phyloP scores from a whole-genome alignment of 2,329 filamentous ascomycete genomes.

The Colletotrichum sp. region DNA sequence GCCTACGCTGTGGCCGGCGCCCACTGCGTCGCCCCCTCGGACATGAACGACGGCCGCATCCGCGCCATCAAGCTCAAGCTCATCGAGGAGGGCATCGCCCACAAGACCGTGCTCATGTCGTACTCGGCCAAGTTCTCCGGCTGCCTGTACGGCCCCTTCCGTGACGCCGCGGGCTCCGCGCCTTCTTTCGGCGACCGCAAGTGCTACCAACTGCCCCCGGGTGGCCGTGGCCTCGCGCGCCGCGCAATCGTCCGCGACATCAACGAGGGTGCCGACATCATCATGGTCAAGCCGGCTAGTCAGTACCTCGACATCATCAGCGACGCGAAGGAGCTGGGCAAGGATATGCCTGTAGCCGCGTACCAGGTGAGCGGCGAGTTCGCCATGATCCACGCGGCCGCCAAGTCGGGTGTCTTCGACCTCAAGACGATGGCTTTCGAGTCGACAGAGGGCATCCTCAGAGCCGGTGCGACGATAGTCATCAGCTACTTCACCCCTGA shows the following conservation, averaged over 20 bases:
- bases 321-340: slow-evolving; percentile 92
- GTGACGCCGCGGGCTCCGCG: slow-evolving; percentile 89
- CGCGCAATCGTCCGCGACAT: slow-evolving; percentile 92
- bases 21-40: slow-evolving; percentile 94
- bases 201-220: slow-evolving; percentile 96
- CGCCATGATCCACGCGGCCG: slow-evolving; percentile 96
- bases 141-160: slow-evolving; percentile 95
- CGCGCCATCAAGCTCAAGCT: slow-evolving; percentile 97
- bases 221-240: slow-evolving; percentile 88
- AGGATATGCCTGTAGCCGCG: slow-evolving; percentile 89
- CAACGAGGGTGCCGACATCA: slow-evolving; percentile 91
- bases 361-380: slow-evolving; percentile 98
- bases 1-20: slow-evolving; percentile 95
- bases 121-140: slow-evolving; percentile 98
- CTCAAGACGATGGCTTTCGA: slow-evolving; percentile 95
- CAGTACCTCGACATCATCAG: slow-evolving; percentile 98
- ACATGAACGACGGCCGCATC: slow-evolving; percentile 99
- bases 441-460: slow-evolving; percentile 88
- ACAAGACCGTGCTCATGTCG: slow-evolving; percentile 93
- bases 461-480: slow-evolving; percentile 91
- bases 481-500: slow-evolving; percentile 94
- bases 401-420: slow-evolving; percentile 96
- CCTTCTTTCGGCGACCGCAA: slow-evolving; percentile 93
- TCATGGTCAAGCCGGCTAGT: slow-evolving; percentile 98
- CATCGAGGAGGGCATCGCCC: slow-evolving; percentile 91